These are phyloP conservation scores for Pseudisothecium myosuroides DNA, from an alignment of 225 moss, liverwort and hornwort species.

Conservation along the genomic window DNA sequence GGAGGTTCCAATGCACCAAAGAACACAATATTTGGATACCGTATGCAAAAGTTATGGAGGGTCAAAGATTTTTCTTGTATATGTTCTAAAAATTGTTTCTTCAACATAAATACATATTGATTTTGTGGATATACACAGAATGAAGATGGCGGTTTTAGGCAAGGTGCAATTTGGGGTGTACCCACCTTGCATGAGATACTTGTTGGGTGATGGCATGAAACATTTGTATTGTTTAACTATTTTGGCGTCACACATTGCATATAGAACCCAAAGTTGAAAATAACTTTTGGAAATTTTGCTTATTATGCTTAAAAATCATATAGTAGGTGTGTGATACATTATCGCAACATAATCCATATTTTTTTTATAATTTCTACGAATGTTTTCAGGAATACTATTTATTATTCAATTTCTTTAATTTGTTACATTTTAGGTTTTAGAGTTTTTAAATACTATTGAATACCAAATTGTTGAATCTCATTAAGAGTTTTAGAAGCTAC, in stretches of 20 bases:
- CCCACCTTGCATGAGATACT: neutral
- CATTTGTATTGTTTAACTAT: too few relatives aligned
- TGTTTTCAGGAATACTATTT: neutral
- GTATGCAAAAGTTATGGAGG: neutral
- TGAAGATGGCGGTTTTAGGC: too few relatives aligned
- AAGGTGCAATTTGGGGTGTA: too few relatives aligned
- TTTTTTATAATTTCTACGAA: neutral
- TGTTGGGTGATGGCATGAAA: neutral
- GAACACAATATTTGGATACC: accelerated
- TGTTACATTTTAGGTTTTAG: neutral
- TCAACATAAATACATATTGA: too few relatives aligned
- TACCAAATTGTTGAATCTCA: neutral
- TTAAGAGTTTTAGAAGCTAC: accelerated
- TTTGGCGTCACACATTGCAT: accelerated
- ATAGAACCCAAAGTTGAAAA: too few relatives aligned
- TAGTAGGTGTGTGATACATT: neutral
- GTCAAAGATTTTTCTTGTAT: neutral
- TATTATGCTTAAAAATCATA: neutral
- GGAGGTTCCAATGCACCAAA: neutral
- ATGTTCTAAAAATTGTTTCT: too few relatives aligned
- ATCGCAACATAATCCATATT: accelerated
- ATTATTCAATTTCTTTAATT: neutral
- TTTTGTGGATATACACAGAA: too few relatives aligned
- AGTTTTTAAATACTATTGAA: neutral
- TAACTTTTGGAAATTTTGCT: neutral